A percentile compares a stretch with the other conserved stretches of the same genome.
phyloP scores from a whole-genome alignment of 805 yeast genomes.

The Wickerhamomyces tratensis region DNA sequence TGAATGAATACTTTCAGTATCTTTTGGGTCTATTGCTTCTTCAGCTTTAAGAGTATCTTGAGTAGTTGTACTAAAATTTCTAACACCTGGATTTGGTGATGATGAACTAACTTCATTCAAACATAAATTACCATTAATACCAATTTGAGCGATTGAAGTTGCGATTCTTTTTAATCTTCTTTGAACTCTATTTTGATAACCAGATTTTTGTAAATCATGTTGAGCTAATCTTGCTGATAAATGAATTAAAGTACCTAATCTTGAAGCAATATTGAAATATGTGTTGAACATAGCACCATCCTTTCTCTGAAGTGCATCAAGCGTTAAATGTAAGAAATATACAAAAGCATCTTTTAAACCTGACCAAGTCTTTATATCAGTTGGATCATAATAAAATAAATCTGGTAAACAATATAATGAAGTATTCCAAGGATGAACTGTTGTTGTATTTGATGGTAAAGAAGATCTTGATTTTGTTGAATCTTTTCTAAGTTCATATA shows the following conservation, averaged over 20 bases:
- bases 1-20: background rate
- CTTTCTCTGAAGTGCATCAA: slow-evolving; percentile 40
- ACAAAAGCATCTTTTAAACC: slow-evolving; percentile 38
- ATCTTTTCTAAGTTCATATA: slow-evolving; percentile 2
- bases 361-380: slow-evolving; percentile 55
- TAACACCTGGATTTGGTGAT: background rate
- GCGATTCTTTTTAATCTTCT: slow-evolving; percentile 42
- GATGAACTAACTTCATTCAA: slow-evolving; percentile 14
- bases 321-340: slow-evolving; percentile 35
- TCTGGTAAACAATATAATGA: slow-evolving; percentile 23
- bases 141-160: slow-evolving; percentile 48
- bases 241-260: slow-evolving; percentile 42
- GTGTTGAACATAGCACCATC: slow-evolving; percentile 43
- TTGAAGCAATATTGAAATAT: slow-evolving; percentile 44
- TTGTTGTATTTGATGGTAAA: slow-evolving; percentile 6
- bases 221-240: slow-evolving; percentile 44
- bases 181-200: slow-evolving; percentile 36
- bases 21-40: slow-evolving; percentile 3
- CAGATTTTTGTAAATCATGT: slow-evolving; percentile 37
- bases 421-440: slow-evolving; percentile 18
- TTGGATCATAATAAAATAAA: slow-evolving; percentile 47
- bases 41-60: slow-evolving; percentile 13
- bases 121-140: slow-evolving; percentile 56
- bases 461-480: slow-evolving; percentile 9
- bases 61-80: slow-evolving; percentile 11